Base-by-base conservation (phyloP, 352 stramenopile genomes). In the Phytopythium cucurbitacearum region DNA sequence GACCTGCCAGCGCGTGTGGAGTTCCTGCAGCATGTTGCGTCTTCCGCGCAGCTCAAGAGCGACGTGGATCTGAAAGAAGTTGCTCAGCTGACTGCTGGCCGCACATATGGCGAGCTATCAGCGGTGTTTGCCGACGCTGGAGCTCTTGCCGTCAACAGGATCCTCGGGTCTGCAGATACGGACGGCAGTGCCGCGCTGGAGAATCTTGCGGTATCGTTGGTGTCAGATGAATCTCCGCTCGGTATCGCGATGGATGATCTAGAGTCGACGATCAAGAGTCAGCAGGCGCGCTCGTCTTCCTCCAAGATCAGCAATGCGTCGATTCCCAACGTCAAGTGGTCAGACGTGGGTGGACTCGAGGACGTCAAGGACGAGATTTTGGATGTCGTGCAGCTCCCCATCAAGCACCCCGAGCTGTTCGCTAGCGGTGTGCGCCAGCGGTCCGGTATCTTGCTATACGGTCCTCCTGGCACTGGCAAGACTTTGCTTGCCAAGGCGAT, bases 321-420 rank as follows among this genome's bases (percentile, higher is more conserved):
- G 4, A 94, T 94, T 57, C 97, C 98, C 7, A 97, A 99, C 61
- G 91, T 99, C 11, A 98, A 94, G 50, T 99, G 97, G 97, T 88
- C 92, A 47, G 97, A 99, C 66, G 96, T 99, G 51, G 98, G 97
- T 58, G 98, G 97, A 42, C 72, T 99, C 10, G 97, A 99, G 67
- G 91, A 99, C 35, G 97, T 99, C 5, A 99, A 99, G 67, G 78
- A 94, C 40, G 96, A 99, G 66, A 91, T 99, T 28, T 45, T 94
- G 38, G 85, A 94, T 50, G 80, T 94, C 11, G 85, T 94, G 42
- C 85, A 91, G 60, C 64, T 94, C 34, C 85, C 85, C 13, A 74
- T 94, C 51, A 87, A 91, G 51, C 82, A 94, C 37, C 85, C 85
- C 0, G 85, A 94, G 43, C 67, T 94, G 1, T 94, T 94, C 48